Conservation (phyloP, 1,284 basidiomycete species). For the Apiotrichum domesticum region DNA sequence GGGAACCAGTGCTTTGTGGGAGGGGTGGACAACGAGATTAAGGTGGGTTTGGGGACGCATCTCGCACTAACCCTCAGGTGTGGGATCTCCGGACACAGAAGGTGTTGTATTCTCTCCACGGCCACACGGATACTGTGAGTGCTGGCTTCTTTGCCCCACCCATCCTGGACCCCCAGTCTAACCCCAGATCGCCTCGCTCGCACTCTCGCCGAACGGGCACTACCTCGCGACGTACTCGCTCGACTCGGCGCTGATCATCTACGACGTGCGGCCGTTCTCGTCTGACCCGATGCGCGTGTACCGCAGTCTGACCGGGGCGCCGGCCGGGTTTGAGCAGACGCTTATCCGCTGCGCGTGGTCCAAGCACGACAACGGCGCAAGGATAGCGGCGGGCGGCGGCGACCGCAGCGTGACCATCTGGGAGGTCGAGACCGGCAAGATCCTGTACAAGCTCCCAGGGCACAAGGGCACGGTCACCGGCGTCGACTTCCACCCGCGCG, state of each 20-base stretch:
- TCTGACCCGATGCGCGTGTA: conserved; percentile 72
- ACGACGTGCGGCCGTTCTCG: conserved; percentile 86
- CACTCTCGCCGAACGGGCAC: conserved; percentile 77
- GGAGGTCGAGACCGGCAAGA: conserved; percentile 79
- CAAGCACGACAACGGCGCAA: conserved; percentile 42
- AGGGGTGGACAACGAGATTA: conserved; percentile 86
- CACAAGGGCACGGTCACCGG: conserved; percentile 88
- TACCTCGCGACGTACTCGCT: conserved; percentile 80
- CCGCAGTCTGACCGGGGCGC: conserved; percentile 70
- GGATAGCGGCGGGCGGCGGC: conserved; percentile 50
- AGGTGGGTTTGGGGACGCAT: conserved; percentile 54
- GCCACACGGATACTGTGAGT: conserved; percentile 75
- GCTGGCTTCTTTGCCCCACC: neutral
- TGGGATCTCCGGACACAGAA: conserved; percentile 78
- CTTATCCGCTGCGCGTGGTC: conserved; percentile 69
- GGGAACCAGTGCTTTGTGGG: conserved; percentile 80
- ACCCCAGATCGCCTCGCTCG: conserved; percentile 60
- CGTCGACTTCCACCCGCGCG: conserved; percentile 75
- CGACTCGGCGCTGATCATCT: conserved; percentile 76
- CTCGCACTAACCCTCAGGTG: conserved; percentile 51
- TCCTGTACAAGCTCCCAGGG: conserved; percentile 85
- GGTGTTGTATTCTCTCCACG: conserved; percentile 66
- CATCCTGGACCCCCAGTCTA: neutral
- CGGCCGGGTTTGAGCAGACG: conserved; percentile 83
- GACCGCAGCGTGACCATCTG: conserved; percentile 71